Evolutionary conservation across 1,284 basidiomycete genomes (phyloP), one percentile per base, ranked within the genome.

Genomic region (Ustilago bromivora): DNA sequence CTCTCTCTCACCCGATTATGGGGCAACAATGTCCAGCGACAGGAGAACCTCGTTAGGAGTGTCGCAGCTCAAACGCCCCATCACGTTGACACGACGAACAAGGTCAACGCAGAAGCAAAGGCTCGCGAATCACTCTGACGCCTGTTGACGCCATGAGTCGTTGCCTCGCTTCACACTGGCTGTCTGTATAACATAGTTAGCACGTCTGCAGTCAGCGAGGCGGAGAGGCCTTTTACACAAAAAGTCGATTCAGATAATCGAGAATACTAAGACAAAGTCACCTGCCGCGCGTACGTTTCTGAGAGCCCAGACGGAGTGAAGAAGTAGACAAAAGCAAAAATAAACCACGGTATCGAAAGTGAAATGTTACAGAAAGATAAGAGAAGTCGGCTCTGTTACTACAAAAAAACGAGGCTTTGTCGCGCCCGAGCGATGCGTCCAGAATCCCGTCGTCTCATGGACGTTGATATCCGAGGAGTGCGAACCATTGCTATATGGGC

Each of bases 251-350:
- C 23, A 51, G 13, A 49, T 13, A 31, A 51, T 51, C 31, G 43
- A 68, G 60, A 49, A 53, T 68, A 62, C 60, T 54, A 68, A 68
- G 51, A 68, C 60, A 58, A 47, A 34, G 12, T 31, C 49, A 51
- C 28, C 8, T 28, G 49, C 49, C 12, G 49, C 15, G 49, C 49
- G 15, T 46, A 51, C 49, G 49, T 46, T 46, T 19, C n/a, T 46
- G 43, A 46, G 23, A 47, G 19, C 28, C 2, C 31, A 34, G 41
- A 53, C 36, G 49, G 11, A 40, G 34, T 38, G 6, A 41, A 53
- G 10, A 38, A 53, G 36, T 34, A 49, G 31, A 43, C 28, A 46
- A 57, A 46, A 43, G 28, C 23, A 47, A 35, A 46, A n/a, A 38
- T 19, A 41, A 40, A 54, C 49, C 36, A 38, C 41, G 61, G 46